Evolutionary conservation across 2,329 filamentous ascomycete genomes (phyloP), one percentile per base, ranked within the genome.

Genomic region (Claviceps pusilla): DNA sequence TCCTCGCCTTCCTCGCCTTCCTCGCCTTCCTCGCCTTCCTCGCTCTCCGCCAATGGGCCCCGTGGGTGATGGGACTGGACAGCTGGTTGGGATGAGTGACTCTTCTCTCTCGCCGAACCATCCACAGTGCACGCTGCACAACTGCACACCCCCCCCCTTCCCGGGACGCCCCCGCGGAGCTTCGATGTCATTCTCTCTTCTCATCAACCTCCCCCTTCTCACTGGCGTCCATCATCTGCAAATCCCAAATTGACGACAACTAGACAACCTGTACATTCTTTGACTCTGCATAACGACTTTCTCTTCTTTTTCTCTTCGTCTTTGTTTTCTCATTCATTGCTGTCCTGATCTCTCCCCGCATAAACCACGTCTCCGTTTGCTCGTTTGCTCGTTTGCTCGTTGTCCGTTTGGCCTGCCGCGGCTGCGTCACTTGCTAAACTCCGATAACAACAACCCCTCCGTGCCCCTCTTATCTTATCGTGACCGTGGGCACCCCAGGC

Each of bases 391-490:
- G 24, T 24, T 24, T 24, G 24, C 24, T 24, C 24, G 24, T 24
- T 24, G 43, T 42, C 48, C 43, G 48, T 28, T 24, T 24, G 24
- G 24, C 24, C 24, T 3, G 24, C 24, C 24, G 24, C 24, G 24
- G 54, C 54, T 43, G 51, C 51, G 51, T 50, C 31, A 11, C 43
- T 43, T 19, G 42, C 47, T 39, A 50, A 16, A 11, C 51, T 39
- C 48, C 41, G 55, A 54, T 54, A 49, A 49, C 48, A 56, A 28
- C 55, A 45, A 41, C 55, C 55, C 55, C 55, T 56, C 55, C 31
- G 51, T 54, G 48, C 55, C 52, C 55, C 55, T 56, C 55, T 48
- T 46, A 54, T 54, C 55, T 47, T 47, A 41, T 50, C 48, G 48
- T 31, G 19, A 35, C 24, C 47, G n/a, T 45, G 24, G 51, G 45